A percentile compares a stretch with the other conserved stretches of the same genome.
Conservation (phyloP, 805 yeast species). For the Wickerhamomyces tratensis region DNA sequence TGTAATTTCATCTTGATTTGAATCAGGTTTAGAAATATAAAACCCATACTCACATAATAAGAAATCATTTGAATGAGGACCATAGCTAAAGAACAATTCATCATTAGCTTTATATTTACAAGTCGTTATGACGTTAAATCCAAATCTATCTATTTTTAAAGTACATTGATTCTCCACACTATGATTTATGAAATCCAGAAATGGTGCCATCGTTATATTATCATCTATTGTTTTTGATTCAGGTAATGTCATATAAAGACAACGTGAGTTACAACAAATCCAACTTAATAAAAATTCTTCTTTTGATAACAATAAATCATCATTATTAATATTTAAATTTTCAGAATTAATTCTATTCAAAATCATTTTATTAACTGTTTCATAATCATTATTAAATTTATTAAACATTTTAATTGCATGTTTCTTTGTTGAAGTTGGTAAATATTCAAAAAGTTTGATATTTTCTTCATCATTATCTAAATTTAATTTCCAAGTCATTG, state of each 20-base stretch:
- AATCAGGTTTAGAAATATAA: slow-evolving; percentile 39
- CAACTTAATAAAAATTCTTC: slow-evolving; percentile 54
- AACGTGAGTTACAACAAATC: slow-evolving; percentile 87
- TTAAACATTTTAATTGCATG: slow-evolving; percentile 32
- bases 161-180: slow-evolving; percentile 37
- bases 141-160: slow-evolving; percentile 33
- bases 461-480: slow-evolving; percentile 11
- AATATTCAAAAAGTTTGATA: slow-evolving; percentile 18
- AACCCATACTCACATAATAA: slow-evolving; percentile 86
- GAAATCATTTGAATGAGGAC: slow-evolving; percentile 82
- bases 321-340: neutral
- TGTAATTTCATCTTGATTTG: slow-evolving; percentile 59
- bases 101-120: slow-evolving; percentile 27
- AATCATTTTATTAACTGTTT: slow-evolving; percentile 19
- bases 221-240: slow-evolving; percentile 40
- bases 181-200: slow-evolving; percentile 84
- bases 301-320: neutral
- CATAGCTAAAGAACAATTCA: slow-evolving; percentile 71
- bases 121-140: slow-evolving; percentile 43
- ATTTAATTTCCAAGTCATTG: slow-evolving; percentile 50
- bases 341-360: slow-evolving; percentile 4
- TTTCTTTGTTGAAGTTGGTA: slow-evolving; percentile 34
- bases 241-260: slow-evolving; percentile 68
- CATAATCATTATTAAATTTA: slow-evolving; percentile 37
- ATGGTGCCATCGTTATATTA: slow-evolving; percentile 87